These are phyloP conservation scores for Fusarium stilboides DNA, from an alignment of 2,329 filamentous ascomycete genomes.

Conservation along the genomic window DNA sequence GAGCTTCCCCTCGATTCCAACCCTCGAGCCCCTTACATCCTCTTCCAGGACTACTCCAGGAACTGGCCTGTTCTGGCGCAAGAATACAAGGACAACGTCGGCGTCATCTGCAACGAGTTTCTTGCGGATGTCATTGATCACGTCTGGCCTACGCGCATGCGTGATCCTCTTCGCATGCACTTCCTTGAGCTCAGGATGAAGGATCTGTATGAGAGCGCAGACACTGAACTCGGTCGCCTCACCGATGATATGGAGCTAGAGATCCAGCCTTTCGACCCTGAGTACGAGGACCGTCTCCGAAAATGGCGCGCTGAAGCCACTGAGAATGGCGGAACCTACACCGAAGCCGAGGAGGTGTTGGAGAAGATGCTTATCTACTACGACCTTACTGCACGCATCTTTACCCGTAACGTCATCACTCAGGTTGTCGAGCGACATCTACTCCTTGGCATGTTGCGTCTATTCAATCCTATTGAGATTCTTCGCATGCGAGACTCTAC, in stretches of 20 bases:
- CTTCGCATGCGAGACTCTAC: constrained; percentile 61
- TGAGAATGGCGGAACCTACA: constrained; percentile 62
- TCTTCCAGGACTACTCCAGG: constrained; percentile 68
- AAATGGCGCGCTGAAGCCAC: constrained; percentile 62
- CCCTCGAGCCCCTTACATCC: constrained; percentile 67
- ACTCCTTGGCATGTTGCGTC: constrained; percentile 65
- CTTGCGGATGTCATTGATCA: constrained; percentile 66
- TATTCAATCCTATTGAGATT: constrained; percentile 69
- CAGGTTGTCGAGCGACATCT: constrained; percentile 68
- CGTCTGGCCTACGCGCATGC: constrained; percentile 67
- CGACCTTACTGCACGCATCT: constrained; percentile 66
- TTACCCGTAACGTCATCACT: constrained; percentile 67
- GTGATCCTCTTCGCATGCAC: constrained; percentile 63
- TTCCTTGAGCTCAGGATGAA: constrained; percentile 67
- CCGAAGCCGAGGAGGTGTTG: constrained; percentile 67
- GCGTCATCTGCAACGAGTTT: constrained; percentile 69
- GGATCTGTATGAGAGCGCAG: constrained; percentile 62
- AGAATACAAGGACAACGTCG: constrained; percentile 69
- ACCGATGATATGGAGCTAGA: constrained; percentile 68
- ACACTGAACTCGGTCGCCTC: constrained; percentile 62
- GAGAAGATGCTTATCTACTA: constrained; percentile 72
- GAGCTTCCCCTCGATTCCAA: constrained; percentile 69
- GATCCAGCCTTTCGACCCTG: constrained; percentile 68
- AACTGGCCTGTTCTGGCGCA: constrained; percentile 68
- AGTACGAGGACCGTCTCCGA: constrained; percentile 66